phyloP scores from a whole-genome alignment of 2,329 filamentous ascomycete genomes.

The Didymella glomerata region DNA sequence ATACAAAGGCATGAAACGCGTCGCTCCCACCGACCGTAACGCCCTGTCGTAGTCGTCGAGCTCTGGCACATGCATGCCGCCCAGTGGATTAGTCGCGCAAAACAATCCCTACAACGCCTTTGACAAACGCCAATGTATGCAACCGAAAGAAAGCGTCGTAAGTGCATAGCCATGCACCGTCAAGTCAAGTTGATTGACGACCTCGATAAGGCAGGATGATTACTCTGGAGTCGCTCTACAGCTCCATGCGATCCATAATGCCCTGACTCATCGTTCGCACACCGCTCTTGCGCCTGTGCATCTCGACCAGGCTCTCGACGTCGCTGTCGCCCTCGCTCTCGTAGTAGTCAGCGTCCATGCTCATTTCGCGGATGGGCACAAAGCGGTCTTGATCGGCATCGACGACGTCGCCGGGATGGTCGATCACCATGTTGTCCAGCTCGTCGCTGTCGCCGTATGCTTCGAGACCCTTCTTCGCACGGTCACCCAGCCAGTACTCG shows the following conservation, averaged over 20 bases:
- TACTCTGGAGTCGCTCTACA: slow-evolving; percentile 42
- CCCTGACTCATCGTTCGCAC: slow-evolving; percentile 63
- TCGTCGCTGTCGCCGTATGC: slow-evolving; percentile 57
- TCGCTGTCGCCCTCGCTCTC: slow-evolving; percentile 47
- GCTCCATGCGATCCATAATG: slow-evolving; percentile 62
- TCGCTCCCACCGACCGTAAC: slow-evolving; percentile 26
- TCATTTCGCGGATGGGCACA: slow-evolving; percentile 41
- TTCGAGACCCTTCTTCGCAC: slow-evolving; percentile 57
- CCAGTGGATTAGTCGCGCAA: slow-evolving; percentile 13
- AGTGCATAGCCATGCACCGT: slow-evolving; percentile 17
- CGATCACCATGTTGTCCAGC: slow-evolving; percentile 52
- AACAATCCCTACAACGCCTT: slow-evolving; percentile 6
- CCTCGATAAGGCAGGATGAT: background rate
- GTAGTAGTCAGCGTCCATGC: slow-evolving; percentile 43
- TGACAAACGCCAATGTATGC: slow-evolving; percentile 18
- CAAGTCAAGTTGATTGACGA: slow-evolving; percentile 17
- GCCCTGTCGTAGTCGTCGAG: slow-evolving; percentile 26
- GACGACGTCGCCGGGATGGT: slow-evolving; percentile 50
- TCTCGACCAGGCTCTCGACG: slow-evolving; percentile 41
- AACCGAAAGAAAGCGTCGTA: slow-evolving; percentile 11
- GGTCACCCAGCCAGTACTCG: slow-evolving; percentile 85
- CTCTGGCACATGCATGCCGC: slow-evolving; percentile 15
- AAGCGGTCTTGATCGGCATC: slow-evolving; percentile 53
- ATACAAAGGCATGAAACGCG: slow-evolving; percentile 22
- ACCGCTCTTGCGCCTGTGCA: slow-evolving; percentile 52